Conservation (phyloP, 768 basidiomycete species). For the Harrya chromipes region DNA sequence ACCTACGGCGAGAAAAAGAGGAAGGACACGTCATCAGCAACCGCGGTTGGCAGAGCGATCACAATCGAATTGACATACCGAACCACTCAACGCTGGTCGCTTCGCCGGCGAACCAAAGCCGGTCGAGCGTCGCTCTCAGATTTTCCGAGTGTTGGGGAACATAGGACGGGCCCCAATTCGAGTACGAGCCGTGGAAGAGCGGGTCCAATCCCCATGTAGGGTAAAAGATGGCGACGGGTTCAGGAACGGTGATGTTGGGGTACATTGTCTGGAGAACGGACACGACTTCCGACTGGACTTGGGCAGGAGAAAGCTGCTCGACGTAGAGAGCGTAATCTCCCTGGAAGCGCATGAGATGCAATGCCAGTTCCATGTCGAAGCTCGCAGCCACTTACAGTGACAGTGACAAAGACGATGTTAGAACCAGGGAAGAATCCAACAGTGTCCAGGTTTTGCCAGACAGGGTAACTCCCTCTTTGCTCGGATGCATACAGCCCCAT, state of each 20-base stretch:
- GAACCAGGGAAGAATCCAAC: conserved; percentile 58
- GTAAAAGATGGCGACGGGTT: conserved; percentile 54
- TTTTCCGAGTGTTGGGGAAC: conserved; percentile 50
- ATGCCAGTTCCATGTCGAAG: not conserved
- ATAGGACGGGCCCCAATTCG: conserved; percentile 69
- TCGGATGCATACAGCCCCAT: conserved; percentile 54
- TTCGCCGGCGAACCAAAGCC: conserved; percentile 64
- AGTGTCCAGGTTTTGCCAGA: conserved; percentile 67
- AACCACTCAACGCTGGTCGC: conserved; percentile 56
- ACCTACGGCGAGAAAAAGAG: conserved; percentile 35
- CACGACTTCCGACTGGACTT: conserved; percentile 54
- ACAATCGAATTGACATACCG: conserved; percentile 37
- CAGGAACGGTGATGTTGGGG: conserved; percentile 50
- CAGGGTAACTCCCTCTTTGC: conserved; percentile 60
- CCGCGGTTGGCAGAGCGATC: not conserved
- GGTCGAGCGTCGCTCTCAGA: conserved; percentile 49
- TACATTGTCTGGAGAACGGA: conserved; percentile 58
- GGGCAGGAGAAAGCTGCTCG: conserved; percentile 45
- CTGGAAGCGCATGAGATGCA: conserved; percentile 29
- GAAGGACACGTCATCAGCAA: not conserved
- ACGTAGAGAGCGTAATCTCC: conserved; percentile 61
- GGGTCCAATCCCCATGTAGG: conserved; percentile 54
- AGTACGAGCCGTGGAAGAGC: conserved; percentile 47
- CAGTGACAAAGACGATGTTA: conserved; percentile 38
- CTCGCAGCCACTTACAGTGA: conserved; percentile 18